Conservation (phyloP, 345 rosid genomes). For the Salix suchowensis region DNA sequence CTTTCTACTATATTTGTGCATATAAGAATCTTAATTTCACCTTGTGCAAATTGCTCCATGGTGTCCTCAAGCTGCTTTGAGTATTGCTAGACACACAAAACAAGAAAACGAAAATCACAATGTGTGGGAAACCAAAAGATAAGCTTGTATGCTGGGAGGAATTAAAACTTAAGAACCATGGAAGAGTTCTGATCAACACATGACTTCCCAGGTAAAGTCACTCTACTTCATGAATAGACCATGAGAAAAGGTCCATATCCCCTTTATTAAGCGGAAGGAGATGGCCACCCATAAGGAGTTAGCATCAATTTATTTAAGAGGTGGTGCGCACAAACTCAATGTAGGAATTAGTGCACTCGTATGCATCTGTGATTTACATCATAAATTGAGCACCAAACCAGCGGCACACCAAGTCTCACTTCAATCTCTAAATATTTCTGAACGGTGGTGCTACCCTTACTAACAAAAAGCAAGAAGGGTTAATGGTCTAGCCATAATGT, state of each 20-base stretch:
- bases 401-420: not conserved
- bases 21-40: slow-evolving; percentile 73
- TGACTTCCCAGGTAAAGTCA: not conserved
- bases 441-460: too few species aligned
- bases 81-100: slow-evolving; percentile 50
- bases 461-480: too few species aligned
- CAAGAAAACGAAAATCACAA: slow-evolving; percentile 22
- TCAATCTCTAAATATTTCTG: too few species aligned
- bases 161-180: not conserved
- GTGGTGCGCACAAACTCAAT: not conserved
- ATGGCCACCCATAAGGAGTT: not conserved
- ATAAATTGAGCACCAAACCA: not conserved
- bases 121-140: not conserved
- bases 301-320: not conserved
- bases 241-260: not conserved
- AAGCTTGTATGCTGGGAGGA: not conserved
- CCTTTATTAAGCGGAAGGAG: not conserved
- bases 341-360: not conserved
- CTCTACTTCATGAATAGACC: not conserved
- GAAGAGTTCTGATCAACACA: not conserved
- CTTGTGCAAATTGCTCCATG: slow-evolving; percentile 86
- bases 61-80: slow-evolving; percentile 89
- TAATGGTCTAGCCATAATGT: too few species aligned
- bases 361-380: not conserved
- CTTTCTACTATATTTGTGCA: slow-evolving; percentile 96